Conservation (phyloP, 2,329 filamentous ascomycete species). For the Nemania abortiva region DNA sequence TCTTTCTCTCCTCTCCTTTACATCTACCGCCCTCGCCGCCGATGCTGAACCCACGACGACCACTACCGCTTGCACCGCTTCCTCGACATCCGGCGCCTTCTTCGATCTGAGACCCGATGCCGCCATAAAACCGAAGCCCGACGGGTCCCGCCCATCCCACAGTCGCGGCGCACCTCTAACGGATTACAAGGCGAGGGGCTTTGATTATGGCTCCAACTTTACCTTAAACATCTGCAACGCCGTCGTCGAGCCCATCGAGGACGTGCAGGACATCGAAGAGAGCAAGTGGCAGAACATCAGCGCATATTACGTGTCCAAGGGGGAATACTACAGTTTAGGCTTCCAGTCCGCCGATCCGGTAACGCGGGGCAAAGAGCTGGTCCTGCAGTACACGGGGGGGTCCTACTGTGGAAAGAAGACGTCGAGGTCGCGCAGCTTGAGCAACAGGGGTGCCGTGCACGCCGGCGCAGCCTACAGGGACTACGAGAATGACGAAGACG, state of each 20-base stretch:
- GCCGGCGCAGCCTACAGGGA: constrained; percentile 53
- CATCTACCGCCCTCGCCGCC: constrained; percentile 49
- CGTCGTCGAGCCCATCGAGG: constrained; percentile 74
- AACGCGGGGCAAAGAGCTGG: constrained; percentile 77
- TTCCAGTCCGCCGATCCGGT: constrained; percentile 67
- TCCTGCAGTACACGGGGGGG: constrained; percentile 81
- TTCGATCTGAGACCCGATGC: constrained; percentile 70
- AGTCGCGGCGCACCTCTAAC: constrained; percentile 56
- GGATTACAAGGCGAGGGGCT: constrained; percentile 75
- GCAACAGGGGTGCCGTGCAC: constrained; percentile 51
- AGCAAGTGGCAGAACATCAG: constrained; percentile 77
- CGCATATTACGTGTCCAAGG: constrained; percentile 77
- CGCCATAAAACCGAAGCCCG: constrained; percentile 57
- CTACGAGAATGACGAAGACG: constrained; percentile 50
- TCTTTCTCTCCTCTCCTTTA: constrained; percentile 54
- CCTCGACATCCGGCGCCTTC: constrained; percentile 68
- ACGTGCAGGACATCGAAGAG: constrained; percentile 74
- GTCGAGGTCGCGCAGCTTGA: constrained; percentile 51
- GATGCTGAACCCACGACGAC: constrained; percentile 58
- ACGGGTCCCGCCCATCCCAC: constrained; percentile 57
- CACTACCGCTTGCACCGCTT: constrained; percentile 65
- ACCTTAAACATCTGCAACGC: constrained; percentile 84
- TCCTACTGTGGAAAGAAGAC: constrained; percentile 74
- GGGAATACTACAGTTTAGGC: constrained; percentile 80
- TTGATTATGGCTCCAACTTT: constrained; percentile 84